These are phyloP conservation scores for Iris pallida DNA, from an alignment of 116 monocot species.

Conservation along the genomic window DNA sequence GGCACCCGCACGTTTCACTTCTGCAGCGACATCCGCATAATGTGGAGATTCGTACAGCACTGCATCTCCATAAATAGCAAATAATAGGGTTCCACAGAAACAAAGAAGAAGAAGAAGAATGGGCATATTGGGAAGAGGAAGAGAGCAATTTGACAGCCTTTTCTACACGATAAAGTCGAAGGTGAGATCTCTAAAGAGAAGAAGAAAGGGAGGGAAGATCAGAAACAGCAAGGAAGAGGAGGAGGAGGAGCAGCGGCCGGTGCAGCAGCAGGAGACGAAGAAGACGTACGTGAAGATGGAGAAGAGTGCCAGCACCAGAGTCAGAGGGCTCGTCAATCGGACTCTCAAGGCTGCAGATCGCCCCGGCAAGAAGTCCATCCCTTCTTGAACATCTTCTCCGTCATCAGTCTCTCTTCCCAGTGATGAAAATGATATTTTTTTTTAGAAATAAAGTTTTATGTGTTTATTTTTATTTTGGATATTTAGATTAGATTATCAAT, in stretches of 20 bases:
- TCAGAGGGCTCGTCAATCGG: slow-evolving; percentile 35
- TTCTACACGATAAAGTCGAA: slow-evolving; percentile 7
- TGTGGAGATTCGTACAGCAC: too few species aligned
- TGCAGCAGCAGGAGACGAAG: slow-evolving; percentile 22
- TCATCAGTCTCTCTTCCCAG: too few species aligned
- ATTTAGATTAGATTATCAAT: too few species aligned
- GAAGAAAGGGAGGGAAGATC: neutral
- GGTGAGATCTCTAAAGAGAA: neutral
- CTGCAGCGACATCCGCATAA: too few species aligned
- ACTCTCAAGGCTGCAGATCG: slow-evolving; percentile 54
- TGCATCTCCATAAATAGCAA: too few species aligned
- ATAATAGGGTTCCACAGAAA: neutral
- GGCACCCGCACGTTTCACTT: too few species aligned
- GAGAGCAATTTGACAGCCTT: neutral
- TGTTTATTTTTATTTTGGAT: too few species aligned
- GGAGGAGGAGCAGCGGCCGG: neutral
- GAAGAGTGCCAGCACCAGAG: slow-evolving; percentile 49
- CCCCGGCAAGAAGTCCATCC: slow-evolving; percentile 36
- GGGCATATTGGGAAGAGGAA: neutral
- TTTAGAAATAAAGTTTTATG: too few species aligned
- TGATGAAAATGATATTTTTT: too few species aligned
- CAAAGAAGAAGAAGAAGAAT: neutral
- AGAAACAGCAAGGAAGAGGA: too few species aligned
- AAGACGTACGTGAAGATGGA: slow-evolving; percentile 53
- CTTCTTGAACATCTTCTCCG: slow-evolving; percentile 4